Conservation (phyloP, 2,329 filamentous ascomycete species). For the Colletotrichum caudatum region DNA sequence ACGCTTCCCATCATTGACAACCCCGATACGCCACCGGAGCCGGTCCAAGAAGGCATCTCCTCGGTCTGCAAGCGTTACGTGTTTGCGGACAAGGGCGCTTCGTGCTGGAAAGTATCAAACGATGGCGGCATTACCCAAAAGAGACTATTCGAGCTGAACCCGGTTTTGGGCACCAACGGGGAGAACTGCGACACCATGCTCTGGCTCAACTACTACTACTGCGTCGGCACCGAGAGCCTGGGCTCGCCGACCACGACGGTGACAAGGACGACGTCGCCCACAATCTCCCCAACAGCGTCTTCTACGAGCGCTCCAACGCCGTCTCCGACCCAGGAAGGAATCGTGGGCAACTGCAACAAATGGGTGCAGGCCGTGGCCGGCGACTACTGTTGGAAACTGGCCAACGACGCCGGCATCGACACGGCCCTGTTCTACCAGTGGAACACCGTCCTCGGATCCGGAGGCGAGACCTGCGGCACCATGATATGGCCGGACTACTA, state of each 20-base stretch:
- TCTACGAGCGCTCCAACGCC: neutral
- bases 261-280: neutral
- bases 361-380: neutral
- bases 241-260: too few relatives aligned
- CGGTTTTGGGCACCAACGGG: neutral
- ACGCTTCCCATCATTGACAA: neutral
- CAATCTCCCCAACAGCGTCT: neutral
- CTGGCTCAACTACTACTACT: constrained; percentile 1
- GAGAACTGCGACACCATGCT: neutral
- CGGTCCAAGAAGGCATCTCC: neutral
- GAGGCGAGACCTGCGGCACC: neutral
- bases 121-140: neutral
- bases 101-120: neutral
- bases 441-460: neutral
- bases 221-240: neutral
- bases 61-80: neutral
- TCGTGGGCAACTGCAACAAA: neutral
- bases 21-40: neutral
- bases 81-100: neutral
- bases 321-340: neutral
- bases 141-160: neutral
- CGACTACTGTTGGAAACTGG: neutral
- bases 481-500: neutral
- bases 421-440: neutral
- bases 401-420: neutral